Evolutionary conservation across 1,139 yeast species (phyloP).

Genomic region (Geotrichum carabidarum): DNA sequence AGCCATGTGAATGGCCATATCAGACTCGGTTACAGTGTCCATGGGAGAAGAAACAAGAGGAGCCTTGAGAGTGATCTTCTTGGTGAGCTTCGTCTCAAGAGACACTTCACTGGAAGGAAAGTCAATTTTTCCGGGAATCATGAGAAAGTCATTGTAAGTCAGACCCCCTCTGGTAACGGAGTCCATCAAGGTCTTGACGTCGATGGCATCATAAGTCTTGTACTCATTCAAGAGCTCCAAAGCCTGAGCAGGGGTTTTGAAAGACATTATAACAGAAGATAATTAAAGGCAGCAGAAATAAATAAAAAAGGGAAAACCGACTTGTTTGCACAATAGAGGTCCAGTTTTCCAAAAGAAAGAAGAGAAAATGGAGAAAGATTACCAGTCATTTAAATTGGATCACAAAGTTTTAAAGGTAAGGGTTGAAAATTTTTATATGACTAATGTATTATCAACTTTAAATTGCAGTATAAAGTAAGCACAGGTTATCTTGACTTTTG

Average conservation of each 20-base stretch:
- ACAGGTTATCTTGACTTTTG: no score
- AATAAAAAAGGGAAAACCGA: slow-evolving; percentile 12
- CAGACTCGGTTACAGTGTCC: slow-evolving; percentile 98
- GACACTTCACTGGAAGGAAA: slow-evolving; percentile 76
- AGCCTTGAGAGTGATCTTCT: slow-evolving; percentile 81
- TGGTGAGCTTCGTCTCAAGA: slow-evolving; percentile 82
- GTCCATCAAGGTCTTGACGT: slow-evolving; percentile 80
- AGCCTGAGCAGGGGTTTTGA: slow-evolving; percentile 58
- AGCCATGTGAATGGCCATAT: slow-evolving; percentile 98
- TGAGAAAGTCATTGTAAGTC: slow-evolving; percentile 92
- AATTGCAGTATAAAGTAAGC: no score
- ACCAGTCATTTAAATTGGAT: background rate
- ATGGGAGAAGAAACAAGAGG: slow-evolving; percentile 98
- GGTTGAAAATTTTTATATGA: background rate
- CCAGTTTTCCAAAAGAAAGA: slow-evolving; percentile 20
- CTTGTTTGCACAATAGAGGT: slow-evolving; percentile 4
- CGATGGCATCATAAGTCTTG: slow-evolving; percentile 75
- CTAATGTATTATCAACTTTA: background rate
- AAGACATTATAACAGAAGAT: slow-evolving; percentile 15
- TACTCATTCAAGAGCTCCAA: slow-evolving; percentile 61
- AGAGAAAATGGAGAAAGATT: slow-evolving; percentile 15
- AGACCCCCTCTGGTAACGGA: slow-evolving; percentile 88
- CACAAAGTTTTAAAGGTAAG: background rate
- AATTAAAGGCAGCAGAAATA: slow-evolving; percentile 16
- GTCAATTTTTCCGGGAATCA: slow-evolving; percentile 90